Evolutionary conservation across 192 early-diverging fungal genomes (phyloP).

Genomic region (Gaertneriomyces sp.): DNA sequence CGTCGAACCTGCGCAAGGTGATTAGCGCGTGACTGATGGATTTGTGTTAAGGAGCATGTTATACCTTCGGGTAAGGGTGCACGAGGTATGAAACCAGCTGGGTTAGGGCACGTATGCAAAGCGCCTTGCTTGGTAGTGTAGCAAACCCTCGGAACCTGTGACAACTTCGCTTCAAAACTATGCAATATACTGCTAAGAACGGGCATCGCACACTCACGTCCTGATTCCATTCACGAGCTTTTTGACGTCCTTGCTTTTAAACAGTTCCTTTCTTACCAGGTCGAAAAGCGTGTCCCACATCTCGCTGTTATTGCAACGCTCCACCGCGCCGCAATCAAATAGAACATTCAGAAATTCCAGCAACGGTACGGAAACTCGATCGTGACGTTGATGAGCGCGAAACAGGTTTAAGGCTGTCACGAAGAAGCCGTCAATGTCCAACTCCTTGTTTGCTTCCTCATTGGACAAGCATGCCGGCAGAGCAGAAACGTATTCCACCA

Average conservation of each 20-base stretch:
- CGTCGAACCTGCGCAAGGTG: conserved; percentile 54
- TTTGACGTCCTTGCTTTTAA: conserved; percentile 55
- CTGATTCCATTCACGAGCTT: conserved; percentile 63
- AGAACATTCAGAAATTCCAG: conserved; percentile 67
- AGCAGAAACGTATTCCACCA: conserved; percentile 55
- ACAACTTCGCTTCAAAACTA: conserved; percentile 34
- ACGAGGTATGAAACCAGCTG: conserved; percentile 62
- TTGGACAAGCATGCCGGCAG: conserved; percentile 10
- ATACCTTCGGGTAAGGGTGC: conserved; percentile 74
- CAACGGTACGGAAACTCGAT: conserved; percentile 66
- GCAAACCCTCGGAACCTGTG: conserved; percentile 43
- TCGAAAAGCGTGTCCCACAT: conserved; percentile 41
- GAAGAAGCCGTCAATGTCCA: conserved; percentile 31
- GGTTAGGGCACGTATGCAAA: conserved; percentile 51
- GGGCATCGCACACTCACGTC: conserved; percentile 48
- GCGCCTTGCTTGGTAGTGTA: background rate
- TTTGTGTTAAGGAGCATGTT: conserved; percentile 6
- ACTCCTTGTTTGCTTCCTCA: conserved; percentile 15
- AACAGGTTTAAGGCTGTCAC: conserved; percentile 34
- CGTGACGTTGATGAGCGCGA: conserved; percentile 42
- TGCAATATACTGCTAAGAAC: background rate
- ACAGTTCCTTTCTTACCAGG: conserved; percentile 43
- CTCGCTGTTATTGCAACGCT: conserved; percentile 23
- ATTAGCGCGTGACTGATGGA: background rate
- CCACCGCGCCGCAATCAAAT: conserved; percentile 50